Conservation (phyloP, 345 rosid species). For the Mangifera indica region DNA sequence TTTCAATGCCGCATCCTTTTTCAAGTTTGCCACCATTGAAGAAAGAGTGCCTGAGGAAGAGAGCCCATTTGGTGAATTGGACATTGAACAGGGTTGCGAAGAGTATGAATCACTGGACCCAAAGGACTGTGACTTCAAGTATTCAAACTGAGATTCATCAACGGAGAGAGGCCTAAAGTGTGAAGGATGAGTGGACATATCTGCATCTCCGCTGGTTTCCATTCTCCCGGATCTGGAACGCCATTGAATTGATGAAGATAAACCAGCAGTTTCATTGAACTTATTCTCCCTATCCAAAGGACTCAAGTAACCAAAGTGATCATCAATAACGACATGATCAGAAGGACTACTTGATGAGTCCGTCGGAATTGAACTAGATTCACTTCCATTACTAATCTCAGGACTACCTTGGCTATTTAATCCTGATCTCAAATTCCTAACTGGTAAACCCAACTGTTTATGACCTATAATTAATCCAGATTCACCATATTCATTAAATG, state of each 20-base stretch:
- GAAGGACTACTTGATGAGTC: constrained; percentile 25
- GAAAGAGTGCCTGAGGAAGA: constrained; percentile 46
- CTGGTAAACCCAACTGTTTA: constrained; percentile 70
- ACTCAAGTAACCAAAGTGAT: constrained; percentile 32
- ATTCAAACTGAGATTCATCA: constrained; percentile 54
- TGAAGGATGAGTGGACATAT: constrained; percentile 21
- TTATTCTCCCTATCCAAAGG: constrained; percentile 33
- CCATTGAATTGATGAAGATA: constrained; percentile 43
- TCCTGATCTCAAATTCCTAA: constrained; percentile 64
- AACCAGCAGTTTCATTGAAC: constrained; percentile 31
- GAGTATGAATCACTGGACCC: constrained; percentile 42
- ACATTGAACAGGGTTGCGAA: constrained; percentile 41
- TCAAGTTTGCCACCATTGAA: constrained; percentile 37
- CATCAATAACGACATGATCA: constrained; percentile 23
- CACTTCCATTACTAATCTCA: constrained; percentile 33
- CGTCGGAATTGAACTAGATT: constrained; percentile 30
- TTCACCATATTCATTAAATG: constrained; percentile 29
- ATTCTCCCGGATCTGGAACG: constrained; percentile 39
- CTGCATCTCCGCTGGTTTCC: constrained; percentile 36
- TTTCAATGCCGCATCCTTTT: constrained; percentile 38
- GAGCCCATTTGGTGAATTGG: constrained; percentile 36
- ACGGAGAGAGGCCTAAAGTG: constrained; percentile 60
- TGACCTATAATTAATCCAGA: neutral
- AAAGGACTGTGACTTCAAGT: constrained; percentile 42
- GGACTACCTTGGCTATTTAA: constrained; percentile 16